Base-by-base conservation (phyloP, 2,329 filamentous ascomycete genomes). In the Botrytis fabae region DNA sequence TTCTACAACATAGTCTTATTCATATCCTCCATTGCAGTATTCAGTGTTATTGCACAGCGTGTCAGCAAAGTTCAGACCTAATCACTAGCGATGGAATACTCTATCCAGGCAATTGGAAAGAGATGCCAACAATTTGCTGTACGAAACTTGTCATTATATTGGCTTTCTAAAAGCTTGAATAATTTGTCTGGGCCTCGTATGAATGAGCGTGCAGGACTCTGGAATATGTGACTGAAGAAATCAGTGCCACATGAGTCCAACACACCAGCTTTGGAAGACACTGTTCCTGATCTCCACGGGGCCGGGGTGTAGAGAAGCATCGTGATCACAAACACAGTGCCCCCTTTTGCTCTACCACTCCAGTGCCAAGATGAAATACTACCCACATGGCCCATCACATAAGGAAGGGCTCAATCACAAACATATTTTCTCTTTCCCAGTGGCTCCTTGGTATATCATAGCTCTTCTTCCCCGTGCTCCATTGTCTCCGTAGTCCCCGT, bases 1-100 rank as follows among this genome's bases (percentile, higher is more conserved):
- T 99, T 99, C 82, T 99, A 99, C 84, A 98, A 99, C 80, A 90
- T 97, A 0, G 94, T 98, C 1, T 86, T 98, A 2, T 99, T 98
- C 84, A 95, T 99, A 86, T 96, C 95, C 38, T 98, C 96, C 0
- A 93, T 99, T 38, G 94, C 95, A 12, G 90, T 97, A 74, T 98
- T 98, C 85, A 97, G 95, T 81, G 85, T 99, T 74, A 91, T 96
- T 75, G 96, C 95, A 42, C 96, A 99, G 80, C 92, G 92, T 77
- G 92, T 98, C 62, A 80, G 76, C 75, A 80, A 80, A 72, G 70
- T 77, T 63, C 71, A 73, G 35, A 62, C 59, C 59, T 77, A 57
- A 76, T 68, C 44, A 70, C n/a, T 48, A 35, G 40, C 38, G 40
- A 69, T 32, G n/a, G 25, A 48, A 69, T 16, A n/a, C 48, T 69